Evolutionary conservation across 1,139 yeast species (phyloP).

Genomic region (Lodderomyces margitis): DNA sequence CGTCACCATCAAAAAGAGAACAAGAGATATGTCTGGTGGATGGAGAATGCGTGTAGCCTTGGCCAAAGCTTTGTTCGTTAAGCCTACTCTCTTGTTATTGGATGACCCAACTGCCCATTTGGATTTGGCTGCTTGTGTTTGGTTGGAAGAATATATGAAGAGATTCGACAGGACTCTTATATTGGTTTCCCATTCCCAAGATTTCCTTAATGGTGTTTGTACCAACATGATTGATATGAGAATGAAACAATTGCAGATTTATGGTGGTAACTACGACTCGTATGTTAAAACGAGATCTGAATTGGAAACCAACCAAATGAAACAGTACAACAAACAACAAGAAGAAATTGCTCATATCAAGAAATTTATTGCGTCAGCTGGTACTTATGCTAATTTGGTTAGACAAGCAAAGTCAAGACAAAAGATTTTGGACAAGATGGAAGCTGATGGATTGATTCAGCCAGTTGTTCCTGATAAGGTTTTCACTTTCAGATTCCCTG

Average conservation of each 20-base stretch:
- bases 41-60: conserved; percentile 93
- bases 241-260: conserved; percentile 61
- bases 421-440: conserved; percentile 99
- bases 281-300: conserved; percentile 93
- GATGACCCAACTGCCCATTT: conserved; percentile 99
- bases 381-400: conserved; percentile 98
- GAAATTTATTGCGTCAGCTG: conserved; percentile 98
- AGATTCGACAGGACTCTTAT: conserved; percentile 91
- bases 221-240: conserved; percentile 98
- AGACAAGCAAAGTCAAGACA: conserved; percentile 99
- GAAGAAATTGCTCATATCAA: conserved; percentile 98
- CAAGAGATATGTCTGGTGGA: conserved; percentile 99
- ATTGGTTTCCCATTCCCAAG: conserved; percentile 96
- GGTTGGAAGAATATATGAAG: conserved; percentile 98
- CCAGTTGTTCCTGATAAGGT: conserved; percentile 92
- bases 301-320: conserved; percentile 96
- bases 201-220: conserved; percentile 99
- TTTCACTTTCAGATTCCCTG: conserved; percentile 91
- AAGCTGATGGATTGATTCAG: conserved; percentile 96
- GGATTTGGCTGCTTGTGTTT: conserved; percentile 99
- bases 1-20: conserved; percentile 74
- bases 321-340: conserved; percentile 94
- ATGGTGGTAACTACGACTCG: conserved; percentile 99
- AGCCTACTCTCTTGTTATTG: conserved; percentile 78
- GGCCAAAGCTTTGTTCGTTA: conserved; percentile 82